phyloP scores from a whole-genome alignment of 345 rosid genomes.

The Linum usitatissimum region DNA sequence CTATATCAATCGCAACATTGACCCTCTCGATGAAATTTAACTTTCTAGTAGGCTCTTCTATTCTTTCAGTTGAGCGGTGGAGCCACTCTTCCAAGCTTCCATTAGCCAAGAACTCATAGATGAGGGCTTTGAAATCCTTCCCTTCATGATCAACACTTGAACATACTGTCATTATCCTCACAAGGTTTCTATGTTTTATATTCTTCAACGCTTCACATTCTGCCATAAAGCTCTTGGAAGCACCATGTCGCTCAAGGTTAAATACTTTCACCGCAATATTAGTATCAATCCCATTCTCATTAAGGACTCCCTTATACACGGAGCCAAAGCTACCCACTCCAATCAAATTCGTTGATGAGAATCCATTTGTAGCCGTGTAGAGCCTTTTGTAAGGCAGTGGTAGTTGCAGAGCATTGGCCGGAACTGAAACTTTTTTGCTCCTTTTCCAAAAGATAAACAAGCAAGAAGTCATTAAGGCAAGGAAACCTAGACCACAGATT shows the following conservation, averaged over 20 bases:
- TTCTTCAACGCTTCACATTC: constrained; percentile 12
- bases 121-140: constrained; percentile 13
- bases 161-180: constrained; percentile 7
- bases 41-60: neutral
- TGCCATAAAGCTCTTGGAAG: constrained; percentile 15
- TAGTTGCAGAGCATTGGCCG: neutral
- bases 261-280: constrained; percentile 10
- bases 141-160: constrained; percentile 11
- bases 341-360: too few relatives aligned
- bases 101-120: constrained; percentile 11
- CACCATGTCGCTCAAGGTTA: constrained; percentile 13
- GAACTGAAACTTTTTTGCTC: neutral
- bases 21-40: neutral
- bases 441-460: neutral
- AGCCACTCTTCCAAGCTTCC: constrained; percentile 4
- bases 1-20: constrained; percentile 5
- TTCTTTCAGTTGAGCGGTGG: neutral
- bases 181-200: constrained; percentile 13
- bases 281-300: neutral
- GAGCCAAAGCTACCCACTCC: too few relatives aligned
- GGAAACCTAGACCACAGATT: too few relatives aligned
- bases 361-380: neutral
- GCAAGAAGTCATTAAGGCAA: too few relatives aligned
- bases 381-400: constrained; percentile 5
- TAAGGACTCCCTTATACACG: neutral